Evolutionary conservation across 129 eudicot genomes (phyloP).

Genomic region (Tagetes patula): DNA sequence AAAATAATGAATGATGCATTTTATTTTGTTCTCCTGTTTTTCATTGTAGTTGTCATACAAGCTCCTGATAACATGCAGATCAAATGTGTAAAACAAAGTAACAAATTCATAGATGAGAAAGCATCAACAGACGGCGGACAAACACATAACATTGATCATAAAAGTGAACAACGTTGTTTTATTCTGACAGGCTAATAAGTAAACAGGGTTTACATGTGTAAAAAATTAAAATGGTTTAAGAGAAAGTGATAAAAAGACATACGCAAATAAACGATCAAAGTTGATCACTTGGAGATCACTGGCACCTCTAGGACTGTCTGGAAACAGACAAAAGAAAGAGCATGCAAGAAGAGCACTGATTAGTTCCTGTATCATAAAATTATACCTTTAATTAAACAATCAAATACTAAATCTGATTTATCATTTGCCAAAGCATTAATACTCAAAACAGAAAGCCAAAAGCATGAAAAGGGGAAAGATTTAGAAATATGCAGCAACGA

Average conservation of each 20-base stretch:
- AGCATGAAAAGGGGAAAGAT: not conserved
- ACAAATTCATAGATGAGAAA: not conserved
- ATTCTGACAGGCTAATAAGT: not conserved
- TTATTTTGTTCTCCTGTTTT: conserved; percentile 71
- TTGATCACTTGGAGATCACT: conserved; percentile 78
- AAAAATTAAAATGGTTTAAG: conserved; percentile 9
- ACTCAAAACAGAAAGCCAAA: conserved; percentile 1
- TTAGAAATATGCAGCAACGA: not conserved
- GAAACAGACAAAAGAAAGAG: conserved; percentile 88
- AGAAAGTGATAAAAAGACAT: conserved; percentile 39
- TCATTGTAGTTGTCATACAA: conserved; percentile 54
- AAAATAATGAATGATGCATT: conserved; percentile 80
- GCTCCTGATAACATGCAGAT: conserved; percentile 55
- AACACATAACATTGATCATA: conserved; percentile 1
- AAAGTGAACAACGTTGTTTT: conserved; percentile 1
- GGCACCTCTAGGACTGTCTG: conserved; percentile 65
- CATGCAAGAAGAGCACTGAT: conserved; percentile 83
- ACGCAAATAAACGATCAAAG: conserved; percentile 87
- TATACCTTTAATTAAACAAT: conserved; percentile 5
- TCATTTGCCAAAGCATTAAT: not conserved
- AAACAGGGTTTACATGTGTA: conserved; percentile 7
- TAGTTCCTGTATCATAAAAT: conserved; percentile 63
- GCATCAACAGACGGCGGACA: not conserved
- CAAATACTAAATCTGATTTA: conserved; percentile 9
- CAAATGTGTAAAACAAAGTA: conserved; percentile 17